Base-by-base conservation (phyloP, 2,329 filamentous ascomycete genomes). In the Emmonsiellopsis sp. region DNA sequence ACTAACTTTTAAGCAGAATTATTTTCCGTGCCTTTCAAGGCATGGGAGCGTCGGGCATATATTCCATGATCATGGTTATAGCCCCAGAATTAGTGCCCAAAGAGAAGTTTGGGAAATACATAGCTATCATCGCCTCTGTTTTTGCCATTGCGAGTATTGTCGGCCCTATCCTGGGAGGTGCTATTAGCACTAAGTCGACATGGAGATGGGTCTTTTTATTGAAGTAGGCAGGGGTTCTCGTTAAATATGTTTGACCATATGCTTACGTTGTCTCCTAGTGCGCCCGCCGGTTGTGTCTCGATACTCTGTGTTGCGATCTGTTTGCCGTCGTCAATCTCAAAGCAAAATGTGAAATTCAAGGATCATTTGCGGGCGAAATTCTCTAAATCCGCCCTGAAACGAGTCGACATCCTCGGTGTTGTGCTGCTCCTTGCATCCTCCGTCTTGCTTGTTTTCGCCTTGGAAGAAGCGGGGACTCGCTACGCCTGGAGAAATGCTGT, bases 381-480 rank as follows among this genome's bases (percentile, higher is more conserved):
- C 21, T 45, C 43, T 11, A 32, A 32, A 45, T 32, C 43, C 6
- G 43, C 43, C 4, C 21, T 45, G 10, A 45, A n/a, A 45, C 31
- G 43, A 45, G 43, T 45, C 11, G 70, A 72, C 49, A 53, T 64
- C 36, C 5, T 66, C 3, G 70, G 69, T 10, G 62, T 58, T 13
- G 51, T 66, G 21, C 54, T 64, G 7, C 42, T 55, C n/a, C 53
- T 61, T 42, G 56, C 51, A 43, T 52, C 51, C 1, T 57, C 59
- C 2, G 40, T 55, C 32, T 39, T 59, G 5, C 55, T 60, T 6
- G 52, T 60, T 13, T 57, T 53, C 42, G 57, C 57, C 31, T 44
- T 61, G 33, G 54, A 61, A 45, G 53, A 53, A 37, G 59, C 46
- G 13, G 59, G 56, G 5, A 49, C 48, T 14, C 11, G 51, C 32